These are phyloP conservation scores for Solanum chacoense DNA, from an alignment of 305 asterid species.

Conservation along the genomic window DNA sequence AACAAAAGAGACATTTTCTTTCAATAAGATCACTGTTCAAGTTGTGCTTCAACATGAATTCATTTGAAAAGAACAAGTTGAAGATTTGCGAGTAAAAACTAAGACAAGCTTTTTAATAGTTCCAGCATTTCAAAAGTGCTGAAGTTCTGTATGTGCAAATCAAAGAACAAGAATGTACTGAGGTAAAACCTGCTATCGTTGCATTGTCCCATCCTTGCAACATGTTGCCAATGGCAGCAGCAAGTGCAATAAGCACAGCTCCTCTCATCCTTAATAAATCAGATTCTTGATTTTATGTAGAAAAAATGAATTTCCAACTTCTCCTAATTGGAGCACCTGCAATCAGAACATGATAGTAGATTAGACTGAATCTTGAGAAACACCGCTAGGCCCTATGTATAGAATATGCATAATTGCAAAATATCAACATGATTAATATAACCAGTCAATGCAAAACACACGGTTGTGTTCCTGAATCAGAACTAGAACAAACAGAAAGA, in stretches of 20 bases:
- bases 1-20: not conserved
- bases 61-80: not conserved
- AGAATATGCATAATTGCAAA: not conserved
- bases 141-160: not conserved
- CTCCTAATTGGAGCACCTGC: not conserved
- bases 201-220: constrained; percentile 98
- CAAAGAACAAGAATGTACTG: not conserved
- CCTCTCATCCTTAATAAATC: constrained; percentile 38
- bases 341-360: not conserved
- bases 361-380: not conserved
- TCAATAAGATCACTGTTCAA: not conserved
- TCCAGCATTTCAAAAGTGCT: not conserved
- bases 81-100: not conserved
- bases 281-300: not conserved
- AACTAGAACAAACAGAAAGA: not conserved
- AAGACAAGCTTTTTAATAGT: not conserved
- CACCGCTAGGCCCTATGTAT: not conserved
- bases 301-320: not conserved
- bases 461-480: not conserved
- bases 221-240: constrained; percentile 81
- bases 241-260: constrained; percentile 65
- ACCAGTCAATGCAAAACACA: not conserved
- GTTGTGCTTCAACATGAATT: not conserved
- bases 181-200: constrained; percentile 59
- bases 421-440: not conserved